Base-by-base conservation (phyloP, 352 stramenopile species). In the Paralagenidium karlingii region DNA sequence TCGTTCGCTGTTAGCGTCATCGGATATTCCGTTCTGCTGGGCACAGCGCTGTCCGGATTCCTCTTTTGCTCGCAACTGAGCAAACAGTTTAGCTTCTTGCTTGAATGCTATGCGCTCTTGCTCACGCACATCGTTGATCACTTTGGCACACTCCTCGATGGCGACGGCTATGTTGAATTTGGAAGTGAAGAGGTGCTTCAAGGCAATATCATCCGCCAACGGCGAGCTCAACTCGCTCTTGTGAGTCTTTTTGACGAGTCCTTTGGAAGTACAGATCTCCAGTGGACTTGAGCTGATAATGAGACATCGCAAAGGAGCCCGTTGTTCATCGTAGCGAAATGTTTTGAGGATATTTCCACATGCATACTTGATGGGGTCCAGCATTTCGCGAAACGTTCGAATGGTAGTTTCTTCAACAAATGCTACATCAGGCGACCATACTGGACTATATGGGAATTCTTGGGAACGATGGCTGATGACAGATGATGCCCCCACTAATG, bases 91-190 rank as follows among this genome's bases (percentile, higher is more conserved):
- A 10, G 86, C 57, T 38, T 90, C 76, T 43, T 58, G 48, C 37
- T 53, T 58, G 45, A 83, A 90, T 21, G 73, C 65, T 13, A 68
- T 64, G 3, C 68, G 61, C 37, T 90, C 76, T 15, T 55, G 56
- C 3, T 40, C 49, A 42, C 87, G 70, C n/a, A 50, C 49, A 10
- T 46, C 31, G 24, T 62, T 37, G 38, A 87, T 68, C 24, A 42
- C 58, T 13, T 60, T 61, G 13, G 66, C 65, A 44, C 70, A 86
- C 33, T 56, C 40, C 8, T 64, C 51, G n/a, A 67, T 45, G 26
- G 77, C 74, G 37, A 62, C 51, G 21, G 63, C 66, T 55, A 84
- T 59, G 49, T 84, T 87, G 60, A 86, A 87, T 48, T 70, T 63
- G 22, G 64, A 58, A 24, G 59, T 24, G 43, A 87, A 86, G 16